Evolutionary conservation across 441 rosid species (phyloP), one percentile per base, ranked within the genome.

Genomic region (Francoa sonchifolia): DNA sequence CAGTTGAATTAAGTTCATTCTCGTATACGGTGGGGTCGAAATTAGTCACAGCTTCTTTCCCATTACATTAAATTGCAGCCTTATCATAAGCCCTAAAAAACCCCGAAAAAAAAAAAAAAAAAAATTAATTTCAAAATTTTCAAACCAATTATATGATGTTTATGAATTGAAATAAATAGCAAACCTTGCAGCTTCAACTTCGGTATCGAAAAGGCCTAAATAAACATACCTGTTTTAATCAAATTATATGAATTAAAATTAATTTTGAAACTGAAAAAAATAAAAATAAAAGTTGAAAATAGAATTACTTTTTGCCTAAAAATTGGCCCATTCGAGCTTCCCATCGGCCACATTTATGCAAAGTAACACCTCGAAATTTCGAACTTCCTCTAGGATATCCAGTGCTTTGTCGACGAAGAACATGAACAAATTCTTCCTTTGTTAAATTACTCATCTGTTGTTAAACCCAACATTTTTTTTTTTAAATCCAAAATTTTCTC

Each of bases 261-360:
- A 17, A 6, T 4, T 12, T 2, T 27, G 11, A 15, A 29, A 23
- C n/a, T 8, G 34, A 11, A 12, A 16, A 13, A 15, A 2, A 33
- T 15, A 19, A 11, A 48, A 45, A 26, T 8, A 30, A 38, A n/a
- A 16, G 36, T 9, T 33, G 33, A 12, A 19, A 41, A 9, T 12
- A 22, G 16, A 17, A 5, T 21, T 85, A 90, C 96, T 90, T 90
- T 68, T 90, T 90, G 72, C 99, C 99, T 37, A 90, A 66, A 58
- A 90, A 82, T 65, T 90, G 99, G 39, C 99, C 99, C 99, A 90
- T 90, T 37, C 99, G 65, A 53, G 99, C 96, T 65, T 90, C 99
- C 99, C 99, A 90, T 53, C 99, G 66, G 11, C 99, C 99, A 66
- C 98, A 89, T 55, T 90, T 90, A 53, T 90, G 99, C 67, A 90